Conservation (phyloP, 768 basidiomycete genomes). For the Cyathus striatus region DNA sequence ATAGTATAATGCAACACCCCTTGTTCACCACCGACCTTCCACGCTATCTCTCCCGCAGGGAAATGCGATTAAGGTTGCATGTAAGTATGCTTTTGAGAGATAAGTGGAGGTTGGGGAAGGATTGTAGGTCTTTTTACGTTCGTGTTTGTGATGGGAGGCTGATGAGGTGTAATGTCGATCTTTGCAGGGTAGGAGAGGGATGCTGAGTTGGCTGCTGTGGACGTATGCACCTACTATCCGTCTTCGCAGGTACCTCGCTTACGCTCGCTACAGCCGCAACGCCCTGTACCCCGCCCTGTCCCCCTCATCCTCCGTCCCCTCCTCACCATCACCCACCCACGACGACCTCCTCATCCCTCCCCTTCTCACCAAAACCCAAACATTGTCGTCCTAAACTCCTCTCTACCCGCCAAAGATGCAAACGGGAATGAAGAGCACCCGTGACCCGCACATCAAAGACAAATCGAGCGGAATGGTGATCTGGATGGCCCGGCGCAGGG, state of each 20-base stretch:
- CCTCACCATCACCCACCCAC: too few relatives aligned
- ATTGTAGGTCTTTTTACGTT: slow-evolving; percentile 56
- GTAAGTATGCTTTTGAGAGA: slow-evolving; percentile 93
- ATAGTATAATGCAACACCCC: too few relatives aligned
- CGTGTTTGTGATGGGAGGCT: neutral
- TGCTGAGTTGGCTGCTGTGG: slow-evolving; percentile 73
- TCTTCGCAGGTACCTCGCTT: neutral
- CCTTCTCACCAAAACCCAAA: slow-evolving; percentile 99
- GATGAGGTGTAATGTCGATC: slow-evolving; percentile 52
- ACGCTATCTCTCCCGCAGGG: slow-evolving; percentile 80
- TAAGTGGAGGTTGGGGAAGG: slow-evolving; percentile 77
- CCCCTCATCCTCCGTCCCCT: slow-evolving; percentile 18
- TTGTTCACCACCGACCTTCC: slow-evolving; percentile 80
- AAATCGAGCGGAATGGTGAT: too few relatives aligned
- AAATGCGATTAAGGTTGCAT: slow-evolving; percentile 94
- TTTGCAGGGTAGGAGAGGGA: slow-evolving; percentile 86
- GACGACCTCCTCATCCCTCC: too few relatives aligned
- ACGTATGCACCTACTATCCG: slow-evolving; percentile 45
- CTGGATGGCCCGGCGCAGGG: too few relatives aligned
- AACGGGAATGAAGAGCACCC: slow-evolving; percentile 98
- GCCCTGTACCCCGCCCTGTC: slow-evolving; percentile 68
- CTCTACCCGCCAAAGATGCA: slow-evolving; percentile 93
- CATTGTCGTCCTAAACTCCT: slow-evolving; percentile 83
- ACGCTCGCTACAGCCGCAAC: slow-evolving; percentile 55
- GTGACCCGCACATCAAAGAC: too few relatives aligned